Percentiles rank a stretch among this genome's conserved stretches.
These are phyloP conservation scores for Neonectria sp. DNA, from an alignment of 2,329 filamentous ascomycete genomes.

Conservation along the genomic window DNA sequence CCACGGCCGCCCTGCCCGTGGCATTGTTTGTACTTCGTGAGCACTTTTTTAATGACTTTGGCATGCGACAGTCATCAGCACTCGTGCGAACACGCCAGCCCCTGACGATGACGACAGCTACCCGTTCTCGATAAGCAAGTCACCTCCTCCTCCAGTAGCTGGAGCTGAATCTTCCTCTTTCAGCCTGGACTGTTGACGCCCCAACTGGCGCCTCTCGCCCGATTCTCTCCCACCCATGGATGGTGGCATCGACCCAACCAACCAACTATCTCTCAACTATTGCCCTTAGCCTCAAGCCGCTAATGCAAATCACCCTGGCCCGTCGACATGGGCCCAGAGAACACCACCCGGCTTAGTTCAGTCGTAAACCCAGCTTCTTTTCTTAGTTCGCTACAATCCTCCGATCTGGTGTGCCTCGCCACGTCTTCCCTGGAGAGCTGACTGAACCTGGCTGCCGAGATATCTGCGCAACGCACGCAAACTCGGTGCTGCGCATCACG, in stretches of 20 bases:
- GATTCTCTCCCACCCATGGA: constrained; percentile 13
- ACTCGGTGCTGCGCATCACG: constrained; percentile 1
- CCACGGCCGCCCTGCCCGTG: not conserved
- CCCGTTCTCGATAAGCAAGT: not conserved
- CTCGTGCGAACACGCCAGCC: not conserved
- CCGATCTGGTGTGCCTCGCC: constrained; percentile 22
- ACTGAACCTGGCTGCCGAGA: constrained; percentile 11
- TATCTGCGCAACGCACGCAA: not conserved
- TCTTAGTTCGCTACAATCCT: constrained; percentile 15
- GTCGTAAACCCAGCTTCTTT: constrained; percentile 5
- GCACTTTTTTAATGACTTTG: not conserved
- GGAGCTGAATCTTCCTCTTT: constrained; percentile 36
- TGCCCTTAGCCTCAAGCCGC: constrained; percentile 34
- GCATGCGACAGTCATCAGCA: not conserved
- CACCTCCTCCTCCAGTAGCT: constrained; percentile 10
- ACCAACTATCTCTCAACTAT: constrained; percentile 30
- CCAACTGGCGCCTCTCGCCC: constrained; percentile 27
- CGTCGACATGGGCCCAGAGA: constrained; percentile 16
- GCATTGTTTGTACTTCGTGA: no score
- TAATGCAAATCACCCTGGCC: constrained; percentile 48
- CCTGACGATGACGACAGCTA: not conserved
- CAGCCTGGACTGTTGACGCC: constrained; percentile 43
- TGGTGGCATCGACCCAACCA: constrained; percentile 27
- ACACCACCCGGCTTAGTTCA: constrained; percentile 4
- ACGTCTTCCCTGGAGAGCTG: constrained; percentile 11